These are phyloP conservation scores for Quercus glauca DNA, from an alignment of 306 rosid species.

Conservation along the genomic window DNA sequence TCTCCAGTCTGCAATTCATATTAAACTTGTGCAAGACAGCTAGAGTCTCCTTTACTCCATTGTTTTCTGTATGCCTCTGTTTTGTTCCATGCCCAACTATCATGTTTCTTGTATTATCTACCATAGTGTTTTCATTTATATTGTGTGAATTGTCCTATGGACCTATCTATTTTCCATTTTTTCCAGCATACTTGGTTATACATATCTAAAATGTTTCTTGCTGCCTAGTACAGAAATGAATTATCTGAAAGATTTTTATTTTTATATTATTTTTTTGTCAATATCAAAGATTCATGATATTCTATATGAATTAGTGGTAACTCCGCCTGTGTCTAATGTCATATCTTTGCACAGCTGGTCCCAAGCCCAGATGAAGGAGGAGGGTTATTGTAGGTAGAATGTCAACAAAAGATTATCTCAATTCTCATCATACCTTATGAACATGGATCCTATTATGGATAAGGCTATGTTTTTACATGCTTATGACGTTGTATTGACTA, in stretches of 20 bases:
- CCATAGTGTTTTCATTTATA: background rate
- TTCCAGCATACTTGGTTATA: background rate
- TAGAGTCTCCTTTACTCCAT: background rate
- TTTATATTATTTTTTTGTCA: background rate
- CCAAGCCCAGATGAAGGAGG: background rate
- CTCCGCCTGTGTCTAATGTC: background rate
- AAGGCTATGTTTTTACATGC: background rate
- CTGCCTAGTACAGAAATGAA: background rate
- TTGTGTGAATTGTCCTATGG: background rate
- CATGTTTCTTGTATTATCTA: background rate
- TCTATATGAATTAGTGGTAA: background rate
- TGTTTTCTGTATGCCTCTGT: no score
- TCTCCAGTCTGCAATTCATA: background rate
- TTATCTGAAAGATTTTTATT: background rate
- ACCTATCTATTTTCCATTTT: background rate
- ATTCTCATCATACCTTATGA: background rate
- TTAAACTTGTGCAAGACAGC: no score
- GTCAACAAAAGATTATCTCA: background rate
- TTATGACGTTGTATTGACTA: background rate
- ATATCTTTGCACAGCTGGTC: background rate
- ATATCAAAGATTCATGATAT: background rate
- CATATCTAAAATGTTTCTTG: background rate
- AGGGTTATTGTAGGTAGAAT: background rate
- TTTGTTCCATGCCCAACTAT: no score
- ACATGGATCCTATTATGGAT: background rate